A percentile compares a stretch with the other conserved stretches of the same genome.
Evolutionary conservation across 176 grass and related monocot species (phyloP).

Genomic region (Alopecurus myosuroides): DNA sequence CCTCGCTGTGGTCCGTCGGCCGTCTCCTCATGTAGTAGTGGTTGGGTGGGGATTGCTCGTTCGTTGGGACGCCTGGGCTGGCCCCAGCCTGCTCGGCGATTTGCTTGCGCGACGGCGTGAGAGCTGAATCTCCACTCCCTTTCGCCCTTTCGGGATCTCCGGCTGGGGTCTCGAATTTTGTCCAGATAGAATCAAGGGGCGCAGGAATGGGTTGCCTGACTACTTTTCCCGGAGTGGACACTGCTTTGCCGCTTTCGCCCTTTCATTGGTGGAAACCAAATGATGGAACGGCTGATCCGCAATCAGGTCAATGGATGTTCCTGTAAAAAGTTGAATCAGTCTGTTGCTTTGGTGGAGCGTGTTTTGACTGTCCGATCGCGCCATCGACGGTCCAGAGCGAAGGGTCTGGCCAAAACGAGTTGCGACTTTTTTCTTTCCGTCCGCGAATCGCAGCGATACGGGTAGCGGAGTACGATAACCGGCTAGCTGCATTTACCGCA

Average conservation of each 20-base stretch:
- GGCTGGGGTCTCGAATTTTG: constrained; percentile 10
- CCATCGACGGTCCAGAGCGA: not conserved
- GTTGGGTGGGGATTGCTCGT: not conserved
- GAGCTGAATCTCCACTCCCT: constrained; percentile 7
- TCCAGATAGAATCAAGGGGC: not conserved
- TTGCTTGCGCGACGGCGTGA: not conserved
- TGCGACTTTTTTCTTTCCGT: too few species aligned
- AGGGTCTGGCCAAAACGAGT: not conserved
- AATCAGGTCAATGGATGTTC: constrained; percentile 26
- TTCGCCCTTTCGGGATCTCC: constrained; percentile 15
- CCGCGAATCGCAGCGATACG: too few species aligned
- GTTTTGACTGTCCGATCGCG: constrained; percentile 19
- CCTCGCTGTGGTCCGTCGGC: not conserved
- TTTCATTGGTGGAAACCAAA: not conserved
- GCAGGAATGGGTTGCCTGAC: not conserved
- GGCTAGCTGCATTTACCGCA: not conserved
- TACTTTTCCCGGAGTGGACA: not conserved
- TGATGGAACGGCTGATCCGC: constrained; percentile 16
- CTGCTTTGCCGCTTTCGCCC: not conserved
- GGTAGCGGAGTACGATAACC: not conserved
- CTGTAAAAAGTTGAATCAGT: not conserved
- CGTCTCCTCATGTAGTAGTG: not conserved
- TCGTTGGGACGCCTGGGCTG: constrained; percentile 2
- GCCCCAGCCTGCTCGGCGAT: not conserved
- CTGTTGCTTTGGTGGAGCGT: not conserved